Conservation (phyloP, 306 rosid genomes). For the Mucuna pruriens region DNA sequence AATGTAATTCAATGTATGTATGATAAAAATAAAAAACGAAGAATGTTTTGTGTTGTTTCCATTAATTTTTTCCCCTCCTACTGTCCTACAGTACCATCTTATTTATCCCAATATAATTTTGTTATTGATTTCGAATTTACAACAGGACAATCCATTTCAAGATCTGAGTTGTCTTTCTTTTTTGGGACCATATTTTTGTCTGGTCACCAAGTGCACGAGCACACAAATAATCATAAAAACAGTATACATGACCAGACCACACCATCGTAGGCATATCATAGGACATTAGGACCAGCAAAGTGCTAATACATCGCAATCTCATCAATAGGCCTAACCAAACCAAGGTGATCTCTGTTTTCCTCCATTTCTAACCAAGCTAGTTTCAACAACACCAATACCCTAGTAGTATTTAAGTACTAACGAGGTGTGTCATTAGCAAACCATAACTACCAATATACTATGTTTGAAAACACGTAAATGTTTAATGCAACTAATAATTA, state of each 20-base stretch:
- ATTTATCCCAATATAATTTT: background rate
- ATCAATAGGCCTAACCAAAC: conserved; percentile 3
- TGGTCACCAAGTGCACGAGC: conserved; percentile 31
- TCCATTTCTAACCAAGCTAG: too few relatives aligned
- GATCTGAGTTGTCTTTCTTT: conserved; percentile 34
- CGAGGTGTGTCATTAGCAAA: background rate
- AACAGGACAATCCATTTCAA: background rate
- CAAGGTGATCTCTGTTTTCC: background rate
- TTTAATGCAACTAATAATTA: too few relatives aligned
- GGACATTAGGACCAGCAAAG: conserved; percentile 21
- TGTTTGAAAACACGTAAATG: too few relatives aligned
- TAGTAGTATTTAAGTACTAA: too few relatives aligned
- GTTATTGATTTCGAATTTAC: background rate
- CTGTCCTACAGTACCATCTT: background rate
- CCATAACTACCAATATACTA: too few relatives aligned
- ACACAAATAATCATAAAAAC: conserved; percentile 31
- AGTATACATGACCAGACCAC: conserved; percentile 19
- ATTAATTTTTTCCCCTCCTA: background rate
- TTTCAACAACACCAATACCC: too few relatives aligned
- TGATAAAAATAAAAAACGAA: background rate
- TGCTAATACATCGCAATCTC: conserved; percentile 8
- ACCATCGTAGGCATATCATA: conserved; percentile 14
- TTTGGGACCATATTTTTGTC: conserved; percentile 25
- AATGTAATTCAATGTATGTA: background rate
- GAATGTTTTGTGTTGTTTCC: background rate